Evolutionary conservation across 2,329 filamentous ascomycete species (phyloP).

Genomic region (Beauveria sp.): DNA sequence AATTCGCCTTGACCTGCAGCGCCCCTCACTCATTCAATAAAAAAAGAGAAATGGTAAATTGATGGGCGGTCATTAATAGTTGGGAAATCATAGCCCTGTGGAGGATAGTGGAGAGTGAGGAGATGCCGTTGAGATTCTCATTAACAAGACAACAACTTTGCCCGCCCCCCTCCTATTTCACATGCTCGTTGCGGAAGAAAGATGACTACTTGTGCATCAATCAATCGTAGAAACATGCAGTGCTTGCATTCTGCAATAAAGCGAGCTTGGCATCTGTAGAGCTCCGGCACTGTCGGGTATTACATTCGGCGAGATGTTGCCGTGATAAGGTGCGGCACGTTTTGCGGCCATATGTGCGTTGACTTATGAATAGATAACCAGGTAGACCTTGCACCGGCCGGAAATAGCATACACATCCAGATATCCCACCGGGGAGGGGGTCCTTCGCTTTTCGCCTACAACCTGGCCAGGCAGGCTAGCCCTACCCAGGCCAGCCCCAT

Average conservation of each 20-base stretch:
- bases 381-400: background rate
- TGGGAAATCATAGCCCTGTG: too few relatives aligned
- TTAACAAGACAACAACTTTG: too few relatives aligned
- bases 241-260: background rate
- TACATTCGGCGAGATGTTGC: background rate
- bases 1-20: too few relatives aligned
- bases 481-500: background rate
- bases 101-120: too few relatives aligned
- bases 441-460: too few relatives aligned
- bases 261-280: too few relatives aligned
- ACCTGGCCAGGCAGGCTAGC: background rate
- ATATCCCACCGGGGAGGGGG: background rate
- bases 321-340: background rate
- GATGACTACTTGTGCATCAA: background rate
- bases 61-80: too few relatives aligned
- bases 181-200: background rate
- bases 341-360: background rate
- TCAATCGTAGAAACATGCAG: background rate
- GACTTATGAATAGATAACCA: background rate
- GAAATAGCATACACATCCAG: background rate
- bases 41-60: too few relatives aligned
- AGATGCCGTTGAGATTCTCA: too few relatives aligned
- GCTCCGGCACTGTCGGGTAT: background rate
- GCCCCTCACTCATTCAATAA: too few relatives aligned
- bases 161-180: background rate